Evolutionary conservation across 331 rosid genomes (phyloP).

Genomic region (Rhamnella rubrinervis): DNA sequence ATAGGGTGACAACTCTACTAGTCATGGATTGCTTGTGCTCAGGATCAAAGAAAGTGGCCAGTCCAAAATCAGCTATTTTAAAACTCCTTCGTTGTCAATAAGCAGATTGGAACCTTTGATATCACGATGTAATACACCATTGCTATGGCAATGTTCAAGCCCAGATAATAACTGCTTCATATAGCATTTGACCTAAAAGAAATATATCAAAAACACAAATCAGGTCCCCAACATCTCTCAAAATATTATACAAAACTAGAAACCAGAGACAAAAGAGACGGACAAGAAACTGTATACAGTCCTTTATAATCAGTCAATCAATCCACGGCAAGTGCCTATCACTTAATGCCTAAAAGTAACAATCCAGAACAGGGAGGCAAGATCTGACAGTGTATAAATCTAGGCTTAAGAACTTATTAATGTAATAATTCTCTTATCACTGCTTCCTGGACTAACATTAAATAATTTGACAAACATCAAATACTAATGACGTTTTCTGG

Average conservation of each 20-base stretch:
- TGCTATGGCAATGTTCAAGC: constrained; percentile 95
- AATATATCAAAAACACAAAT: constrained; percentile 40
- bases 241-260: background rate
- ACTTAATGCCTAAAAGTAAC: too few species aligned
- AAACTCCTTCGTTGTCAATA: constrained; percentile 78
- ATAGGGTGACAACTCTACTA: constrained; percentile 95
- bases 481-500: too few species aligned
- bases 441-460: too few species aligned
- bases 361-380: background rate
- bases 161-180: constrained; percentile 94
- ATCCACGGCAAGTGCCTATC: too few species aligned
- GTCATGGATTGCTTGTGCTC: constrained; percentile 75
- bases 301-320: background rate
- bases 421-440: too few species aligned
- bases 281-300: background rate
- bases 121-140: constrained; percentile 94
- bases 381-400: too few species aligned
- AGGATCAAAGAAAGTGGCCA: constrained; percentile 81
- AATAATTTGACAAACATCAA: too few species aligned
- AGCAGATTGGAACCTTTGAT: constrained; percentile 98
- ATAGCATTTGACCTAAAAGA: constrained; percentile 87
- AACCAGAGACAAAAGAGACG: background rate
- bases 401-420: too few species aligned
- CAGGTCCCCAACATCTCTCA: constrained; percentile 26
- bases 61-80: constrained; percentile 97